Evolutionary conservation across 164 flowering plant species (phyloP), one percentile per base, ranked within the genome.

Genomic region (Nelumbo lutea): DNA sequence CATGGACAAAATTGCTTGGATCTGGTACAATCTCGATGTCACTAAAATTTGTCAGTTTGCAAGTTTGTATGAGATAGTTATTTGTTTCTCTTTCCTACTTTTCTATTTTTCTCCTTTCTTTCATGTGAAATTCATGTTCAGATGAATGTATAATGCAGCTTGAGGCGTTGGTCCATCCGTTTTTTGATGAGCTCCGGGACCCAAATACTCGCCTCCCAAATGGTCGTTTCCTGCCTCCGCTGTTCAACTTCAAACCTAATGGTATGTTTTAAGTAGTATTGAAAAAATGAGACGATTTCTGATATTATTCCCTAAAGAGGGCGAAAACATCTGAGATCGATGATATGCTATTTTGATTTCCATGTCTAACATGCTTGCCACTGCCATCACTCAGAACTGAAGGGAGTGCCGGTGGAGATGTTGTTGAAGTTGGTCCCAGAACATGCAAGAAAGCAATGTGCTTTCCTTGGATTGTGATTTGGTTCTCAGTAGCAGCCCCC

Each of bases 391-490:
- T 62, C 86, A 90, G 96, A 90, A 73, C 75, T 88, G 67, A 90
- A 82, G 68, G 90, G 84, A 43, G 86, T 84, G 57, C 85, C 88
- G 0, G 56, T 59, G 11, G 96, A 86, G 64, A 80, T 84, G 77
- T 67, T 86, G 64, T 69, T 73, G 65, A 90, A 83, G 85, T 77
- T 90, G 77, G 75, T 90, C 53, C 96, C 96, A 1, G 86, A 85
- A 62, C 93, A 90, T 65, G 93, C 93, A 55, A 84, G 92, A 78
- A 90, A 88, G 82, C 93, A 88, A 62, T 90, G 90, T 62, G 68
- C 90, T 63, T 83, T 80, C 79, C 82, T 85, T 61, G 84, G 83
- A 6, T 75, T 81, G 68, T 88, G 84, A 86, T 75, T 60, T 61
- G 62, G 68, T 11, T 39, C 13, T 3, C 38, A 40, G 41, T 45